Evolutionary conservation across 495 filamentous ascomycete genomes (phyloP).

Genomic region (Aspergillus biplanus): DNA sequence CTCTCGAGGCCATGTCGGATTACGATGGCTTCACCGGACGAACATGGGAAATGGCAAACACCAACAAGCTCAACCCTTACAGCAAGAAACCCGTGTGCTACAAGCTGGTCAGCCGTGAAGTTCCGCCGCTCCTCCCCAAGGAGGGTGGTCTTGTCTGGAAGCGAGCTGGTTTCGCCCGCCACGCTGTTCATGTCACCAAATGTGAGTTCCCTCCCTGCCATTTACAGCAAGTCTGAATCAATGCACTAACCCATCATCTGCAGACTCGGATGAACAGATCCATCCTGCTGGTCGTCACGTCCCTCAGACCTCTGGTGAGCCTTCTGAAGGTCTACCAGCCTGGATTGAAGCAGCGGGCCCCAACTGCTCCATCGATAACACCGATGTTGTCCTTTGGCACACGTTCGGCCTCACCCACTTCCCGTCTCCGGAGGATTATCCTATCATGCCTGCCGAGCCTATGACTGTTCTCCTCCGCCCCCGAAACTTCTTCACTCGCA

Average conservation of each 20-base stretch:
- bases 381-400: slow-evolving; percentile 93
- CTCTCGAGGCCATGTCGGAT: slow-evolving; percentile 73
- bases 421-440: slow-evolving; percentile 90
- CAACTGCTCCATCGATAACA: slow-evolving; percentile 75
- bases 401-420: slow-evolving; percentile 95
- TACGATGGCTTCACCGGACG: slow-evolving; percentile 79
- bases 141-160: slow-evolving; percentile 89
- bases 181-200: slow-evolving; percentile 90
- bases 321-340: slow-evolving; percentile 73
- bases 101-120: slow-evolving; percentile 88
- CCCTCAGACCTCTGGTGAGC: slow-evolving; percentile 87
- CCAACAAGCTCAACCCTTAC: slow-evolving; percentile 80
- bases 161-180: slow-evolving; percentile 86
- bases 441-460: slow-evolving; percentile 91
- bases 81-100: slow-evolving; percentile 87
- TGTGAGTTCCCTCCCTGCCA: slow-evolving; percentile 59
- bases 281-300: slow-evolving; percentile 94
- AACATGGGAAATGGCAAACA: slow-evolving; percentile 92
- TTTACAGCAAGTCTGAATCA: background rate
- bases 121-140: slow-evolving; percentile 79
- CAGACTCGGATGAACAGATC: slow-evolving; percentile 83
- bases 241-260: slow-evolving; percentile 6
- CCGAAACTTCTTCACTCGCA: slow-evolving; percentile 83
- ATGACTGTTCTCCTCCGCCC: slow-evolving; percentile 85
- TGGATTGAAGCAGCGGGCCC: slow-evolving; percentile 76